These are phyloP conservation scores for Haplographium delicatum DNA, from an alignment of 495 filamentous ascomycete genomes.

Conservation along the genomic window DNA sequence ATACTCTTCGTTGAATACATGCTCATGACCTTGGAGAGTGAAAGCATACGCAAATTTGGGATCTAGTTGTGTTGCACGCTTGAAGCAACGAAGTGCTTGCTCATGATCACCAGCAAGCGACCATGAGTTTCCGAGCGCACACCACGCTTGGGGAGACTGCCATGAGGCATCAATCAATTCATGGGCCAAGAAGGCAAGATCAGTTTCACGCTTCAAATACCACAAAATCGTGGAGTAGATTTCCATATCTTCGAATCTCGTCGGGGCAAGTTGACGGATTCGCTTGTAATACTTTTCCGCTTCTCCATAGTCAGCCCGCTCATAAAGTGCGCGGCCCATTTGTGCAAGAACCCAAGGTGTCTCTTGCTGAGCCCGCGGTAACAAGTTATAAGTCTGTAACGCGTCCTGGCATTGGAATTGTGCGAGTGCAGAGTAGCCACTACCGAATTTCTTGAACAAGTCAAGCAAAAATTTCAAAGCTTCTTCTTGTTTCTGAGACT, in stretches of 20 bases:
- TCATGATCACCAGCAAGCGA: conserved; percentile 94
- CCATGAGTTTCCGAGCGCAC: conserved; percentile 89
- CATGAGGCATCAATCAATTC: conserved; percentile 81
- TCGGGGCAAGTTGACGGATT: conserved; percentile 68
- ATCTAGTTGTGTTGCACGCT: conserved; percentile 83
- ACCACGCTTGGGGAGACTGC: conserved; percentile 91
- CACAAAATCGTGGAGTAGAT: conserved; percentile 96
- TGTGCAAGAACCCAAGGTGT: conserved; percentile 94
- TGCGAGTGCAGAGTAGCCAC: conserved; percentile 67
- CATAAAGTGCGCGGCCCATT: conserved; percentile 83
- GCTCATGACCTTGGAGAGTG: conserved; percentile 92
- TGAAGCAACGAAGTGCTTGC: conserved; percentile 91
- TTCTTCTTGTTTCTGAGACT: conserved; percentile 61
- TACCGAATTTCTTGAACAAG: conserved; percentile 74
- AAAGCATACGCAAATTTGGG: conserved; percentile 92
- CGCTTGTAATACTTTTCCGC: conserved; percentile 80
- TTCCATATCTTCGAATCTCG: conserved; percentile 88
- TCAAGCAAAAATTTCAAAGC: conserved; percentile 72
- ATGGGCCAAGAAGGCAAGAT: conserved; percentile 87
- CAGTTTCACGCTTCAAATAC: conserved; percentile 88
- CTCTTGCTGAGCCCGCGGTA: conserved; percentile 73
- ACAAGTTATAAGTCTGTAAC: conserved; percentile 59
- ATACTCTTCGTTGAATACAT: conserved; percentile 94
- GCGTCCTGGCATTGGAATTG: conserved; percentile 76
- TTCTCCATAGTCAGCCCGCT: conserved; percentile 76